Evolutionary conservation across 305 asterid species (phyloP).

Genomic region (Fraxinus latifolia): DNA sequence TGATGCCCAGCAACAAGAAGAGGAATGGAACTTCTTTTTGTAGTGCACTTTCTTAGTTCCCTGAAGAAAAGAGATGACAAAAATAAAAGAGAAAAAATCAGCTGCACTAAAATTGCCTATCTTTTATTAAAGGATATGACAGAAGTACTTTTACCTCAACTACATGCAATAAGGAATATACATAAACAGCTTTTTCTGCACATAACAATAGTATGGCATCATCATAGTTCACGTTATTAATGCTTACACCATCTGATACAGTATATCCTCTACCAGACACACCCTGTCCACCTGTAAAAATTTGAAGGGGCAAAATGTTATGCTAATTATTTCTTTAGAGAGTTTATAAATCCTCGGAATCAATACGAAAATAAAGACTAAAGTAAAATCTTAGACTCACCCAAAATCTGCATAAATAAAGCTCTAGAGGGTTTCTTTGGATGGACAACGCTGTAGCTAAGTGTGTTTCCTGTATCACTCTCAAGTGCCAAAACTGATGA

Average conservation of each 20-base stretch:
- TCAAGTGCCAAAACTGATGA: slow-evolving; percentile 71
- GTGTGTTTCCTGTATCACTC: slow-evolving; percentile 67
- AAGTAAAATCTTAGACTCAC: slow-evolving; percentile 35
- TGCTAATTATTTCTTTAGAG: background rate
- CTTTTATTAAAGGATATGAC: background rate
- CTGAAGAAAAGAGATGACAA: slow-evolving; percentile 33
- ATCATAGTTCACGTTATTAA: slow-evolving; percentile 38
- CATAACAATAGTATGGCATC: slow-evolving; percentile 51
- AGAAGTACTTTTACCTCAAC: slow-evolving; percentile 56
- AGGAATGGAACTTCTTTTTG: slow-evolving; percentile 76
- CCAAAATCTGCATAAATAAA: slow-evolving; percentile 60
- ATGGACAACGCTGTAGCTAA: slow-evolving; percentile 56
- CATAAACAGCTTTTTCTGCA: slow-evolving; percentile 77
- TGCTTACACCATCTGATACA: slow-evolving; percentile 35
- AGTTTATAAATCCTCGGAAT: background rate
- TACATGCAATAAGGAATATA: slow-evolving; percentile 63
- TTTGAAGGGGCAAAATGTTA: slow-evolving; percentile 9
- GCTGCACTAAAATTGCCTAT: background rate
- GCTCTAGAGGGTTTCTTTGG: slow-evolving; percentile 82
- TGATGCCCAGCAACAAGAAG: slow-evolving; percentile 82
- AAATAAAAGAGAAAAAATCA: slow-evolving; percentile 11
- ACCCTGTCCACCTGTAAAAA: slow-evolving; percentile 40
- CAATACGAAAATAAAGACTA: background rate
- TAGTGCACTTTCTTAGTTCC: slow-evolving; percentile 75
- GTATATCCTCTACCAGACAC: slow-evolving; percentile 32